These are phyloP conservation scores for Cytospora mali DNA, from an alignment of 2,329 filamentous ascomycete species.

Conservation along the genomic window DNA sequence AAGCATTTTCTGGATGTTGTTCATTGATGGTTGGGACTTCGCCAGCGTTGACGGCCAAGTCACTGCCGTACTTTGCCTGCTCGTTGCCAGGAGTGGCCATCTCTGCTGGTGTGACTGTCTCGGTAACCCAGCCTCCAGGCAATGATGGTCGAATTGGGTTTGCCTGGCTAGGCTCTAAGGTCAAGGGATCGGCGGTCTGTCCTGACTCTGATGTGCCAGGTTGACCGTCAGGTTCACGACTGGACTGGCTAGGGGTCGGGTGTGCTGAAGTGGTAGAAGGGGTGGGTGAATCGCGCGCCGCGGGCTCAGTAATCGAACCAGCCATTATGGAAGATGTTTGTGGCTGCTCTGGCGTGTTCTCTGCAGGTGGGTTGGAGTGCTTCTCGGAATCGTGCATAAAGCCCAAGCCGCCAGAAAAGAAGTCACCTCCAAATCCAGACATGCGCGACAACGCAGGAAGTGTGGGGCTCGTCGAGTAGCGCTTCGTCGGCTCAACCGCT, in stretches of 20 bases:
- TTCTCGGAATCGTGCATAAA: conserved; percentile 34
- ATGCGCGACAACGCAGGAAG: conserved; percentile 61
- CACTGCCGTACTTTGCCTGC: neutral
- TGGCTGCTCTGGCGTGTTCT: conserved; percentile 4
- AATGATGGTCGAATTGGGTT: conserved; percentile 33
- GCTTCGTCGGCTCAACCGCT: conserved; percentile 30
- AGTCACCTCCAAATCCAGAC: conserved; percentile 62
- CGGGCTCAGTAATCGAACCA: neutral
- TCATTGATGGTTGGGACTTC: conserved; percentile 20
- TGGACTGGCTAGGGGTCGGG: neutral
- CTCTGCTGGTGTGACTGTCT: conserved; percentile 34
- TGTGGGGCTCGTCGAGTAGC: conserved; percentile 57
- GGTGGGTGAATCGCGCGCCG: neutral
- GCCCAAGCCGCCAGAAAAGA: conserved; percentile 48
- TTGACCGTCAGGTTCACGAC: neutral
- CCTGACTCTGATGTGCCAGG: neutral
- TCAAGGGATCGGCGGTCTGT: neutral
- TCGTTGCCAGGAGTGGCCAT: conserved; percentile 15
- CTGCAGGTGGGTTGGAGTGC: conserved; percentile 1
- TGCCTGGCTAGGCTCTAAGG: conserved; percentile 4
- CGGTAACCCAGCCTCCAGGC: conserved; percentile 40
- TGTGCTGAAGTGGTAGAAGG: neutral
- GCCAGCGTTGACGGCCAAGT: conserved; percentile 9
- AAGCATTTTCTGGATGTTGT: conserved; percentile 13
- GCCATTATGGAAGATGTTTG: neutral